A percentile compares a stretch with the other conserved stretches of the same genome.
Conservation (phyloP, 1,284 basidiomycete genomes). For the Boletus putidus region DNA sequence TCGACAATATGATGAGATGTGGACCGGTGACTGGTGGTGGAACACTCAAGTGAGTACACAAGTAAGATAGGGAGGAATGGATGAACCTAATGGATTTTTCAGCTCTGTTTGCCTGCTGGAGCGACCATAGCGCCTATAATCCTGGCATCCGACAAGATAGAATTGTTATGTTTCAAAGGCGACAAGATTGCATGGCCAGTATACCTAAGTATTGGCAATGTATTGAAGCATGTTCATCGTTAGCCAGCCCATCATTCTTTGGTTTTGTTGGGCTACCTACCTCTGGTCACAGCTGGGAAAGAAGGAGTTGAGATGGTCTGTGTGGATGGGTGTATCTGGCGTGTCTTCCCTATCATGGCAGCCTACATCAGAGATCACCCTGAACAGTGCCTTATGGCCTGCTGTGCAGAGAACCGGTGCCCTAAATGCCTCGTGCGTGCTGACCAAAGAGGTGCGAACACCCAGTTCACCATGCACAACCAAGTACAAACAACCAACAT, state of each 20-base stretch:
- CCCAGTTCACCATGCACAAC: fast-evolving
- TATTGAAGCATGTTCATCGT: conserved; percentile 17
- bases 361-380: conserved; percentile 17
- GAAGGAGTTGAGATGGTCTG: no score
- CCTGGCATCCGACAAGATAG: neutral
- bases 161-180: neutral
- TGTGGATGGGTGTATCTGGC: neutral
- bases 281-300: conserved; percentile 26
- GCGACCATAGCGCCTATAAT: conserved; percentile 1
- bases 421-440: conserved; percentile 9
- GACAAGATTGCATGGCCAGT: conserved; percentile 7
- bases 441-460: neutral
- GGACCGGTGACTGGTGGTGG: conserved; percentile 38
- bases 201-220: conserved; percentile 7
- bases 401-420: conserved; percentile 24
- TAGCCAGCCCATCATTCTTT: conserved; percentile 20
- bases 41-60: conserved; percentile 29
- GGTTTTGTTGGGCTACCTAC: conserved; percentile 34
- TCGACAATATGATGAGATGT: conserved; percentile 29
- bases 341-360: conserved; percentile 28
- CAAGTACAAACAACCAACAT: neutral
- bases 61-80: no score
- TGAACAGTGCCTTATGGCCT: conserved; percentile 32
- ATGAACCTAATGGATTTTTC: no score
- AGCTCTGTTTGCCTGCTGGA: neutral